These are phyloP conservation scores for Aspergillus ochraceus DNA, from an alignment of 2,329 filamentous ascomycete genomes.

Conservation along the genomic window DNA sequence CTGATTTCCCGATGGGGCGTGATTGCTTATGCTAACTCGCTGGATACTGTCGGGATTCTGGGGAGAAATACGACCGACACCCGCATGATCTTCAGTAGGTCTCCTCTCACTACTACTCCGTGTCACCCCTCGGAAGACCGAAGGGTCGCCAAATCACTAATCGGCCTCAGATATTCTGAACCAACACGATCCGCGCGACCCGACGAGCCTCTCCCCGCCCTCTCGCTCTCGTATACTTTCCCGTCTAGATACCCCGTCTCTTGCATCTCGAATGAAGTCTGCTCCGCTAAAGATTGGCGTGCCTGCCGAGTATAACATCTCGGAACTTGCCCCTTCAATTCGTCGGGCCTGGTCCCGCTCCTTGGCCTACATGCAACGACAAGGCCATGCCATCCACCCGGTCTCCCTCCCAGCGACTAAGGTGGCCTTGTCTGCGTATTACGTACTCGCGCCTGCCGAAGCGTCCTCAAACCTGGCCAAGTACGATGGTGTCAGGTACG, in stretches of 20 bases:
- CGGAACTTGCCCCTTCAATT: constrained; percentile 71
- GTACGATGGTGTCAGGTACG: constrained; percentile 96
- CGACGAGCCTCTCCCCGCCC: constrained; percentile 64
- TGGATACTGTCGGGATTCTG: constrained; percentile 85
- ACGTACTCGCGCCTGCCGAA: constrained; percentile 91
- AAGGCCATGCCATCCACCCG: constrained; percentile 71
- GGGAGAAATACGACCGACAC: constrained; percentile 56
- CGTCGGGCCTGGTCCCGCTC: constrained; percentile 67
- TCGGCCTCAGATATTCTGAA: constrained; percentile 51
- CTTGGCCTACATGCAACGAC: constrained; percentile 58
- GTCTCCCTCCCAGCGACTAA: constrained; percentile 81
- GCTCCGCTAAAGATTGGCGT: constrained; percentile 55
- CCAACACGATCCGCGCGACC: constrained; percentile 68
- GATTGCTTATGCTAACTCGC: constrained; percentile 85
- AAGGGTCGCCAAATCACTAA: constrained; percentile 12
- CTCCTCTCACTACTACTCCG: neutral
- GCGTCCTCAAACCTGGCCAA: constrained; percentile 95
- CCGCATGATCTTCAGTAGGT: constrained; percentile 51
- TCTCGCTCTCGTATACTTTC: constrained; percentile 54
- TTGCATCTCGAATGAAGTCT: constrained; percentile 25
- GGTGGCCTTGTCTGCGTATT: constrained; percentile 88
- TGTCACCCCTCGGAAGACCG: neutral
- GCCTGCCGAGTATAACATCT: constrained; percentile 80
- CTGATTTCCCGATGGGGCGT: constrained; percentile 83
- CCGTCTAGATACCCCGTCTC: constrained; percentile 41